Conservation (phyloP, 129 eudicot species). For the Flaveria robusta region DNA sequence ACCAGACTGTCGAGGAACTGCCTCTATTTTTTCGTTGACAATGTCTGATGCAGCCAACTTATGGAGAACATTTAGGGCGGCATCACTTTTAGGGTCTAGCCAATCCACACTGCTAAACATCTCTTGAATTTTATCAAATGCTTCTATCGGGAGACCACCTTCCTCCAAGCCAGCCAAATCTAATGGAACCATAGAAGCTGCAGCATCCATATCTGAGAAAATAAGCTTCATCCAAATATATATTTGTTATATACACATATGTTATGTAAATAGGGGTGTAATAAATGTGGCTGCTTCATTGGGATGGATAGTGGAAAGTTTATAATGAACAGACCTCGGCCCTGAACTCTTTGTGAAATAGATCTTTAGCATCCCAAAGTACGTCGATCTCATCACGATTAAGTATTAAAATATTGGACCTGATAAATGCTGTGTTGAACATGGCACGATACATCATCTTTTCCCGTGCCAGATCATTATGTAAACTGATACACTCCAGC, state of each 20-base stretch:
- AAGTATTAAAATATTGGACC: constrained; percentile 91
- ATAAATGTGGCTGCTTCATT: not conserved
- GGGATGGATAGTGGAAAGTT: constrained; percentile 16
- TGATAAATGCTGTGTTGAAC: constrained; percentile 92
- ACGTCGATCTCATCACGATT: constrained; percentile 86
- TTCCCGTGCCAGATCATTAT: constrained; percentile 68
- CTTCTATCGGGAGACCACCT: constrained; percentile 94
- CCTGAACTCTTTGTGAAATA: constrained; percentile 77
- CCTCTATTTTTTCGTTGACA: constrained; percentile 39
- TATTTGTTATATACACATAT: constrained; percentile 18
- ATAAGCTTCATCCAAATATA: constrained; percentile 68
- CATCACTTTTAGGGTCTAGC: constrained; percentile 64
- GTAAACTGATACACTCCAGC: constrained; percentile 72
- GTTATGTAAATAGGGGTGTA: not conserved
- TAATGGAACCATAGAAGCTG: constrained; percentile 53
- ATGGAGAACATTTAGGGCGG: constrained; percentile 56
- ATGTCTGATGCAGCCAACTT: constrained; percentile 43
- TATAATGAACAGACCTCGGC: constrained; percentile 60
- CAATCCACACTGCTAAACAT: constrained; percentile 84
- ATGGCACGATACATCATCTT: constrained; percentile 79
- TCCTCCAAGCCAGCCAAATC: constrained; percentile 69
- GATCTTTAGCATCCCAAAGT: constrained; percentile 80
- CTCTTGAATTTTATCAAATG: constrained; percentile 94
- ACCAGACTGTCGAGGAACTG: constrained; percentile 23
- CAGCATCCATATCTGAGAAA: constrained; percentile 86